Evolutionary conservation across 768 basidiomycete species (phyloP).

Genomic region (Termitomyces sp.): DNA sequence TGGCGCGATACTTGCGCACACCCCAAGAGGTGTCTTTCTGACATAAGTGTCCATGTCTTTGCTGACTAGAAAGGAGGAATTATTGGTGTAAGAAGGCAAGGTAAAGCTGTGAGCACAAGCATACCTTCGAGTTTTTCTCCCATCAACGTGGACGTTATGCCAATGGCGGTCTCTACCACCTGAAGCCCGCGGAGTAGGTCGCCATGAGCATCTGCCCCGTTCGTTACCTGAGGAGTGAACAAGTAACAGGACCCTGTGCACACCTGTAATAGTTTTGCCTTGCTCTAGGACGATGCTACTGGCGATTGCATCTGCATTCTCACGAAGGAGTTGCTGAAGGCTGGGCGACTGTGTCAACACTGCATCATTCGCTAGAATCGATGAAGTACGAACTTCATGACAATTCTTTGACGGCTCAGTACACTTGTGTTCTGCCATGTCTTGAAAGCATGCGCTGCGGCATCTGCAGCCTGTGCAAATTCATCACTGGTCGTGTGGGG

Average conservation of each 20-base stretch:
- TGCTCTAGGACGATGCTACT: slow-evolving; percentile 91
- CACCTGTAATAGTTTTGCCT: slow-evolving; percentile 89
- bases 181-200: slow-evolving; percentile 92
- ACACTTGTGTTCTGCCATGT: slow-evolving; percentile 87
- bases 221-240: neutral
- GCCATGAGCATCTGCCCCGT: slow-evolving; percentile 78
- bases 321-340: slow-evolving; percentile 81
- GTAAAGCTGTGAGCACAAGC: neutral
- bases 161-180: slow-evolving; percentile 78
- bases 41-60: slow-evolving; percentile 97
- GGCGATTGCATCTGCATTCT: slow-evolving; percentile 84
- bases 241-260: slow-evolving; percentile 12
- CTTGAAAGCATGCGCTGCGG: slow-evolving; percentile 83
- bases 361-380: slow-evolving; percentile 8
- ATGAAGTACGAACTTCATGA: slow-evolving; percentile 64
- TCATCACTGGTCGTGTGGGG: slow-evolving; percentile 84
- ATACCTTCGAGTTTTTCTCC: slow-evolving; percentile 92
- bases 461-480: slow-evolving; percentile 78
- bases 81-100: neutral
- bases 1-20: slow-evolving; percentile 83
- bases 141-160: slow-evolving; percentile 79
- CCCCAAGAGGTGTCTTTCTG: slow-evolving; percentile 80
- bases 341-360: slow-evolving; percentile 34
- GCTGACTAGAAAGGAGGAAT: slow-evolving; percentile 52
- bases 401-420: slow-evolving; percentile 82